These are phyloP conservation scores for Stenocarpella maydis DNA, from an alignment of 2,329 filamentous ascomycete species.

Conservation along the genomic window DNA sequence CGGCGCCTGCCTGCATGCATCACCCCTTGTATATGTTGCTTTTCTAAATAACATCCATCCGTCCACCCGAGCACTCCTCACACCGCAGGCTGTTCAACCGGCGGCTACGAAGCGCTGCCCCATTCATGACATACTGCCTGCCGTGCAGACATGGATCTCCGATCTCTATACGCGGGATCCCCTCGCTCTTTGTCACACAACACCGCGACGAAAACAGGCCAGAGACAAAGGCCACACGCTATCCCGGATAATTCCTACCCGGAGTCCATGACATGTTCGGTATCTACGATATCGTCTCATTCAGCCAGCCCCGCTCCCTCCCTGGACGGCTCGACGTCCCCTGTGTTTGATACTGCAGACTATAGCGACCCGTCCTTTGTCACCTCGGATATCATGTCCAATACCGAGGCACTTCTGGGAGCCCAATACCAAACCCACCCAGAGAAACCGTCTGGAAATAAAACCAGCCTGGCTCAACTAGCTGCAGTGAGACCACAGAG, in stretches of 20 bases:
- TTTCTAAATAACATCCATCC: neutral
- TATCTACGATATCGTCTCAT: constrained; percentile 29
- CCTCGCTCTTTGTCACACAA: constrained; percentile 12
- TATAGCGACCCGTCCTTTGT: constrained; percentile 32
- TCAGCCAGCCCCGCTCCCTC: constrained; percentile 25
- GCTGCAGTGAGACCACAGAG: constrained; percentile 20
- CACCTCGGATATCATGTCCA: constrained; percentile 22
- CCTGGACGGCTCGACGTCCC: constrained; percentile 21
- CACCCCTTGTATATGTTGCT: constrained; percentile 21
- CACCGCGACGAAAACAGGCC: neutral
- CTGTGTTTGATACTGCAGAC: constrained; percentile 30
- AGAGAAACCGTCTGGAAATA: neutral
- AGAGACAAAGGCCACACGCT: constrained; percentile 22
- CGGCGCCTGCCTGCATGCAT: constrained; percentile 24
- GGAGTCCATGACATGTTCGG: constrained; percentile 31
- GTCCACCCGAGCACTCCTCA: neutral
- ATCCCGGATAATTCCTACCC: constrained; percentile 27
- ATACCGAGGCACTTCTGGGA: constrained; percentile 4
- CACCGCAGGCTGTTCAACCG: constrained; percentile 25
- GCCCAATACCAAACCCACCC: neutral
- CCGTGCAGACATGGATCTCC: constrained; percentile 26
- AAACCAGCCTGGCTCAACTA: constrained; percentile 1
- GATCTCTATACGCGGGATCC: constrained; percentile 29
- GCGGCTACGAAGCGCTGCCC: constrained; percentile 35
- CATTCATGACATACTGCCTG: neutral